Evolutionary conservation across 2,329 filamentous ascomycete species (phyloP), one percentile per base, ranked within the genome.

Genomic region (Malbranchea zuffiana): DNA sequence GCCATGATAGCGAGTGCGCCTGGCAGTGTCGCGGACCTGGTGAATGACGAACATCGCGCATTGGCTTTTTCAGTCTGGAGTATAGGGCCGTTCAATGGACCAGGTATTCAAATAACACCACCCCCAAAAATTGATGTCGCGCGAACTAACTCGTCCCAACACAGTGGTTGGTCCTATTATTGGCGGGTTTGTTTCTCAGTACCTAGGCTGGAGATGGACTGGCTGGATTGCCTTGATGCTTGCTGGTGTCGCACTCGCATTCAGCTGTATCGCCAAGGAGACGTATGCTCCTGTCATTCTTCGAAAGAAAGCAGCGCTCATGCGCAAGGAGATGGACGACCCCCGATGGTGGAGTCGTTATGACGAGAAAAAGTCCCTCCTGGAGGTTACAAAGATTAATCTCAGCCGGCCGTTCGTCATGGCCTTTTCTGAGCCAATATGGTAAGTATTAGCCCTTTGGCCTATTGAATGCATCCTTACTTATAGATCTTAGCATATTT

Each of bases 1-100:
- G 83, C 81, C 27, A 81, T 92, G 74, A 78, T 94, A 17, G 75
- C 78, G 8, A 93, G 92, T 53, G 75, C 80, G 1, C 84, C 86
- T 0, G 87, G 86, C 2, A 84, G 79, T 5, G 73, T 94, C 7
- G 78, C 82, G 18, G 87, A 95, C 55, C 79, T 94, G 33, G 77
- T 83, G n/a, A 70, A 72, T 10, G 82, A 88, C 30, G 76, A 92
- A 32, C 76, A 82, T 50, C 76, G 87, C 11, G 83, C 84, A 2
- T 62, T 90, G n/a, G 80, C 80, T 27, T 84, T 94, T 59, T 83
- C 78, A 3, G 68, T 93, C 21, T 94, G 85, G 77, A 75, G 71
- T 43, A 76, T 94, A 37, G 86, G 84, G 0, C 86, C 87, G 0
- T 72, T 93, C 56, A 93, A 93, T 51, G 86, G 81, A 11, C 81